Evolutionary conservation across 1,284 basidiomycete species (phyloP).

Genomic region (Sanghuangporus sanghuang): DNA sequence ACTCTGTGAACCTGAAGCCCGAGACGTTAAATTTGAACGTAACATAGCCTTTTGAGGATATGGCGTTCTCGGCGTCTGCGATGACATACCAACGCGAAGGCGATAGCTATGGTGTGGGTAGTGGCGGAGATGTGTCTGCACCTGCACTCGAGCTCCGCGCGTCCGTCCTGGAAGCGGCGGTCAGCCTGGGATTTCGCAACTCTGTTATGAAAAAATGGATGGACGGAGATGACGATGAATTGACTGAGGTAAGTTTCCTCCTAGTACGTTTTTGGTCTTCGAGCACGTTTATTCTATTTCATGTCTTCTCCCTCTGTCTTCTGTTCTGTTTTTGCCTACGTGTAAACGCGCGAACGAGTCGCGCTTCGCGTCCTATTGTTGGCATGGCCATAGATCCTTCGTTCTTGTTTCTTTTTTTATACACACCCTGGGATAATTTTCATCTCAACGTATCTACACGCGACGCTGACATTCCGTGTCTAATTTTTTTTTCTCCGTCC

Average conservation of each 20-base stretch:
- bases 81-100: not conserved
- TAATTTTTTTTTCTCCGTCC: not conserved
- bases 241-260: constrained; percentile 7
- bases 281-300: not conserved
- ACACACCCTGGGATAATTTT: not conserved
- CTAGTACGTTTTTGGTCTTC: not conserved
- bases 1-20: not conserved
- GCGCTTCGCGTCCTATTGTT: not conserved
- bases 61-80: not conserved
- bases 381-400: not conserved
- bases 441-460: not conserved
- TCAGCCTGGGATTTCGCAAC: constrained; percentile 18
- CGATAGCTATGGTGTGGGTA: not conserved
- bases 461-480: not conserved
- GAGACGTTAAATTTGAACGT: not conserved
- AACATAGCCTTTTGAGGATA: not conserved
- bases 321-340: not conserved
- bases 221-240: constrained; percentile 5
- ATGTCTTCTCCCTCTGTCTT: not conserved
- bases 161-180: constrained; percentile 17
- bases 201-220: constrained; percentile 16
- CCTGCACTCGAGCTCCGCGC: constrained; percentile 14
- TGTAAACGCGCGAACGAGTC: not conserved
- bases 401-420: not conserved
- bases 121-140: not conserved